phyloP scores from a whole-genome alignment of 1,284 basidiomycete genomes.

The Melampsora americana region DNA sequence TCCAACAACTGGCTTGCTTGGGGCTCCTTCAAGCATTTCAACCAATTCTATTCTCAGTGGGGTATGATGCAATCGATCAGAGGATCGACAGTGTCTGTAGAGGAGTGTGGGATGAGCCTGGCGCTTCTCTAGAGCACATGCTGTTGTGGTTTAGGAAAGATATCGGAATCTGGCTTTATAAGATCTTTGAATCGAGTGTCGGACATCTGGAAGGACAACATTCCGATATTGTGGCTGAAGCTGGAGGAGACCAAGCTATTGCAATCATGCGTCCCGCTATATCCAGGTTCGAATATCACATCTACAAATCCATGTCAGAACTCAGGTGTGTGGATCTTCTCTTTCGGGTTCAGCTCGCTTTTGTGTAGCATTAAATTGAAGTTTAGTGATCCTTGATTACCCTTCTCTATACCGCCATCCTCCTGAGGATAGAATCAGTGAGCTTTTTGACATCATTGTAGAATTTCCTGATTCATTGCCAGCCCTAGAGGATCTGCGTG shows the following conservation, averaged over 20 bases:
- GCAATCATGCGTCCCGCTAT: conserved; percentile 74
- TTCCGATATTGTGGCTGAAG: not conserved
- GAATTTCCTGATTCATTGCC: conserved; percentile 82
- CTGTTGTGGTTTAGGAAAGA: conserved; percentile 71
- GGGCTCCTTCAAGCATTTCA: conserved; percentile 80
- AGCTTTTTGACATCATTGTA: conserved; percentile 94
- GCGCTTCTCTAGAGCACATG: conserved; percentile 61
- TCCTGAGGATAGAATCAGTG: conserved; percentile 63
- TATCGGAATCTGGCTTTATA: conserved; percentile 59
- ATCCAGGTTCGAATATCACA: conserved; percentile 81
- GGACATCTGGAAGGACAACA: conserved; percentile 57
- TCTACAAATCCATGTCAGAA: conserved; percentile 81
- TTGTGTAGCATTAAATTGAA: not conserved
- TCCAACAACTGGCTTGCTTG: conserved; percentile 63
- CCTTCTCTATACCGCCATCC: not conserved
- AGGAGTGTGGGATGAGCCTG: conserved; percentile 64
- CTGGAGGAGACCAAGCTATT: conserved; percentile 60
- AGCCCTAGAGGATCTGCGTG: conserved; percentile 82
- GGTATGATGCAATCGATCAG: conserved; percentile 75
- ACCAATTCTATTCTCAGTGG: conserved; percentile 72
- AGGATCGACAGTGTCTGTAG: conserved; percentile 67
- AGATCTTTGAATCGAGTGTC: conserved; percentile 45
- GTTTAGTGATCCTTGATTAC: not conserved
- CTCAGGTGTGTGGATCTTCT: conserved; percentile 62
- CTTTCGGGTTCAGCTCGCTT: not conserved